These are phyloP conservation scores for Xylariaceae sp. DNA, from an alignment of 2,329 filamentous ascomycete genomes.

Conservation along the genomic window DNA sequence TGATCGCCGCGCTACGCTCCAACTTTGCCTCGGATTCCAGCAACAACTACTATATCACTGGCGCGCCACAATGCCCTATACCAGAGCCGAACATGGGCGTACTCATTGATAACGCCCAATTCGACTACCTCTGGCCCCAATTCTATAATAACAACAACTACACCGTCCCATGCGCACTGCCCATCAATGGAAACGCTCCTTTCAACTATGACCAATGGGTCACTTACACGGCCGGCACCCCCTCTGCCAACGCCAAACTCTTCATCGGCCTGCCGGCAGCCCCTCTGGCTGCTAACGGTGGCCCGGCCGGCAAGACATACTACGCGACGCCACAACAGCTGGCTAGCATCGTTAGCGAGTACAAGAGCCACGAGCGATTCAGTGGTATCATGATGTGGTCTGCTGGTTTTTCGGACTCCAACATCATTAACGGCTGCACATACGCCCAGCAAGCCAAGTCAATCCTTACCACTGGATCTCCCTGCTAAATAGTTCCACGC, in stretches of 20 bases:
- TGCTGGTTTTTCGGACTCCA: slow-evolving; percentile 49
- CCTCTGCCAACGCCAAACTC: slow-evolving; percentile 47
- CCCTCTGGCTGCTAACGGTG: slow-evolving; percentile 46
- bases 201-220: slow-evolving; percentile 50
- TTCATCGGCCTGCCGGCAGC: slow-evolving; percentile 49
- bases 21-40: slow-evolving; percentile 44
- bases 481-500: slow-evolving; percentile 30
- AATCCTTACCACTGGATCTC: slow-evolving; percentile 44
- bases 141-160: slow-evolving; percentile 55
- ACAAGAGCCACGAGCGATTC: slow-evolving; percentile 41
- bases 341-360: slow-evolving; percentile 39
- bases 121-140: slow-evolving; percentile 53
- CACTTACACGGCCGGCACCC: slow-evolving; percentile 39
- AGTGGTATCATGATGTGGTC: slow-evolving; percentile 52
- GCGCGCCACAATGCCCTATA: slow-evolving; percentile 54
- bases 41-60: slow-evolving; percentile 54
- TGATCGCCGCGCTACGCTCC: slow-evolving; percentile 41
- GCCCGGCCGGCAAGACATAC: slow-evolving; percentile 41
- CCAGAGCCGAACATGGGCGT: slow-evolving; percentile 52
- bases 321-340: slow-evolving; percentile 45
- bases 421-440: slow-evolving; percentile 46
- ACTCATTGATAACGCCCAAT: slow-evolving; percentile 47
- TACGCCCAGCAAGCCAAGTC: slow-evolving; percentile 50
- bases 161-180: slow-evolving; percentile 44
- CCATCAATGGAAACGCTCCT: slow-evolving; percentile 38